A percentile compares a stretch with the other conserved stretches of the same genome.
phyloP scores from a whole-genome alignment of 2,329 filamentous ascomycete genomes.

The Penicillium sp. region DNA sequence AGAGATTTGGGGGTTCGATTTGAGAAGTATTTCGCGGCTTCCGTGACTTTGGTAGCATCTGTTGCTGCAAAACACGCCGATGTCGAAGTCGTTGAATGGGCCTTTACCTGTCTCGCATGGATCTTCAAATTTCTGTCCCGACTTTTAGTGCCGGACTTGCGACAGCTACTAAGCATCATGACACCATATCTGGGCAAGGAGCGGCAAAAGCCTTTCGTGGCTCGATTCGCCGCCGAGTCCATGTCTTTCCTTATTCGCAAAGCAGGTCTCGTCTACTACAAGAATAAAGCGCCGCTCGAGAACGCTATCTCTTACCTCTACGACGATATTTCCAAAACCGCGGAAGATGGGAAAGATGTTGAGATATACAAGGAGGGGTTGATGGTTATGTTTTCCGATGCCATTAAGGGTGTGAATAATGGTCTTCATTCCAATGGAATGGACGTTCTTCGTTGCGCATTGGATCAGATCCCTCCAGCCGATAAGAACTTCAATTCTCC shows the following conservation, averaged over 20 bases:
- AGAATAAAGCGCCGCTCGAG: slow-evolving; percentile 67
- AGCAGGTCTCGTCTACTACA: slow-evolving; percentile 73
- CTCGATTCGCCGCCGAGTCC: slow-evolving; percentile 89
- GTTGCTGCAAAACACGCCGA: slow-evolving; percentile 76
- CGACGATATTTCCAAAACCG: slow-evolving; percentile 57
- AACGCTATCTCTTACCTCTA: slow-evolving; percentile 71
- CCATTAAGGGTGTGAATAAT: slow-evolving; percentile 63
- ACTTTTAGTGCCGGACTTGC: slow-evolving; percentile 78
- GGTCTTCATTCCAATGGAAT: slow-evolving; percentile 59
- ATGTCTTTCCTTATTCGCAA: slow-evolving; percentile 93
- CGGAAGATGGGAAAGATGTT: slow-evolving; percentile 34
- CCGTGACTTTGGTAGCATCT: slow-evolving; percentile 71
- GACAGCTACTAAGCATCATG: slow-evolving; percentile 80
- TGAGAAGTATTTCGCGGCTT: slow-evolving; percentile 79
- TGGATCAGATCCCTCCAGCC: slow-evolving; percentile 38
- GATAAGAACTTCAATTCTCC: slow-evolving; percentile 30
- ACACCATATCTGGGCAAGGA: slow-evolving; percentile 79
- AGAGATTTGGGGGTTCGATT: slow-evolving; percentile 86
- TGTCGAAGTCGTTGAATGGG: slow-evolving; percentile 94
- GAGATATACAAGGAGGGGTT: slow-evolving; percentile 77
- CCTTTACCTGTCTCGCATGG: slow-evolving; percentile 89
- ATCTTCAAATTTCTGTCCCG: slow-evolving; percentile 95
- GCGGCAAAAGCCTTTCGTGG: slow-evolving; percentile 80
- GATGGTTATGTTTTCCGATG: slow-evolving; percentile 89
- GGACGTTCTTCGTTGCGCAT: slow-evolving; percentile 53